These are phyloP conservation scores for Panicum virgatum DNA, from an alignment of 202 grass and related monocot species.

Conservation along the genomic window DNA sequence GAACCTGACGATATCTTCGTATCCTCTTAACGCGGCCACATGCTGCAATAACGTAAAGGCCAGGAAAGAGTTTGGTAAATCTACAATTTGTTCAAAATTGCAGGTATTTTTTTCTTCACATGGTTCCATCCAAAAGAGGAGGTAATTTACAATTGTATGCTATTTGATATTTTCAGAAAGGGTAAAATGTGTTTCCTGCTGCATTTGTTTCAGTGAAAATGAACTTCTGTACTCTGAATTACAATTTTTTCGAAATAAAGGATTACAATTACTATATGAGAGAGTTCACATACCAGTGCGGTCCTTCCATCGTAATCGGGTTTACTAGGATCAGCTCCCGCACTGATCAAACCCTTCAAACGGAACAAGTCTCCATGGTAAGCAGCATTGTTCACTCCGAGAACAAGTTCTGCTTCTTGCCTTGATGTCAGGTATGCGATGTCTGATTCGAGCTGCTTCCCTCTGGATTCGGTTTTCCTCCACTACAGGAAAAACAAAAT, in stretches of 20 bases:
- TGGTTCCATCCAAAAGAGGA: neutral
- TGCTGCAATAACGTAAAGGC: slow-evolving; percentile 50
- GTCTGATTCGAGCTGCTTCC: slow-evolving; percentile 68
- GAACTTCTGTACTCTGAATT: neutral
- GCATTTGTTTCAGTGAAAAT: neutral
- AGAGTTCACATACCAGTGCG: slow-evolving; percentile 56
- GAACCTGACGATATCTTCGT: slow-evolving; percentile 76
- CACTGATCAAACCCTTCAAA: slow-evolving; percentile 73
- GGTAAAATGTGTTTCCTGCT: neutral
- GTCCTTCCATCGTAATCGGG: slow-evolving; percentile 81
- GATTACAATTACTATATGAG: neutral
- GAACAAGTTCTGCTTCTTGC: slow-evolving; percentile 75
- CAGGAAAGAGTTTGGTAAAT: neutral
- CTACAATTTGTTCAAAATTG: neutral
- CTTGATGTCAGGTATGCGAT: slow-evolving; percentile 77
- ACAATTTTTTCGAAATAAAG: neutral
- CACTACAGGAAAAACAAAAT: slow-evolving; percentile 36
- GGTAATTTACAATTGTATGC: neutral
- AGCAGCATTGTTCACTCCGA: slow-evolving; percentile 75
- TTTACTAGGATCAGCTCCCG: slow-evolving; percentile 90
- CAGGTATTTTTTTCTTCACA: neutral
- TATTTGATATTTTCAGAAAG: neutral
- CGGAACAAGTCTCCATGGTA: slow-evolving; percentile 73
- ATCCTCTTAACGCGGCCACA: slow-evolving; percentile 74
- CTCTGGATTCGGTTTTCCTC: slow-evolving; percentile 47